A percentile compares a stretch with the other conserved stretches of the same genome.
Conservation (phyloP, 169 alveolate species). For the Ichthyophthirius multifiliis region DNA sequence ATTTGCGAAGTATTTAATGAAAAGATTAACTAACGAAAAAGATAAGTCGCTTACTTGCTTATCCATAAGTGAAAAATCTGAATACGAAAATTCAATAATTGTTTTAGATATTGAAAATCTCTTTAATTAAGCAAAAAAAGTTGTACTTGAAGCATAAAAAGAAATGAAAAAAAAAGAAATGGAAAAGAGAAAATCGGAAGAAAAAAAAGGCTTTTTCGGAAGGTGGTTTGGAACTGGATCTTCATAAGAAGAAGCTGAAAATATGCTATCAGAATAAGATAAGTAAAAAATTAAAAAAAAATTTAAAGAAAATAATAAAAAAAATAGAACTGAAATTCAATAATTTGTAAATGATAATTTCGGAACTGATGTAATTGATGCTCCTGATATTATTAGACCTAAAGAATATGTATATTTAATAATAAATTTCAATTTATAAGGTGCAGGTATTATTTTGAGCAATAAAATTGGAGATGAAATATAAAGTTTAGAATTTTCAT, state of each 20-base stretch:
- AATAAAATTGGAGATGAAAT: neutral
- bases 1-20: neutral
- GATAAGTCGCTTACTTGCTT: neutral
- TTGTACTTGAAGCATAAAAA: neutral
- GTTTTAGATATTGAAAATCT: conserved; percentile 7
- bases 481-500: neutral
- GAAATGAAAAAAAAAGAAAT: neutral
- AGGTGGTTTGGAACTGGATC: neutral
- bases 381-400: neutral
- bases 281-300: neutral
- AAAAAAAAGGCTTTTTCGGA: conserved; percentile 12
- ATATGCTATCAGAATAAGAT: neutral
- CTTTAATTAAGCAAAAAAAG: neutral
- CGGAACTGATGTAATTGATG: neutral
- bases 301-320: neutral
- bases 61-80: neutral
- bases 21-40: neutral
- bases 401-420: neutral
- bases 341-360: conserved; percentile 8
- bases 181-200: conserved; percentile 7
- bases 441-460: neutral
- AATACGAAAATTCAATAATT: neutral
- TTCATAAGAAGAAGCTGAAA: no score
- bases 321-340: neutral
- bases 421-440: neutral